Conservation (phyloP, 2,329 filamentous ascomycete genomes). For the Fusarium brevicatenulatum region DNA sequence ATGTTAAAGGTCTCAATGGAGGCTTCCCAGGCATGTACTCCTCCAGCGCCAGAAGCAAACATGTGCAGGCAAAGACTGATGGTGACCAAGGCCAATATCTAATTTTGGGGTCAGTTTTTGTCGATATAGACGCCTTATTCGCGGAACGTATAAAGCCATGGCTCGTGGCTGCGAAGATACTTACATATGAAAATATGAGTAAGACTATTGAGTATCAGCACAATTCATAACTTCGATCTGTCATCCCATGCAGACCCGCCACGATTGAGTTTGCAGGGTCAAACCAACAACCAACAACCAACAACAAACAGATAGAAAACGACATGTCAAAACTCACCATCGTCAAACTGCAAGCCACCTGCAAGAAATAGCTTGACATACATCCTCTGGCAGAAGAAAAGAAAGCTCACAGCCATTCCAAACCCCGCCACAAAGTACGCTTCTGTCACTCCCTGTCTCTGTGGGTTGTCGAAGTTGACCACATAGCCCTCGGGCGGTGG, state of each 20-base stretch:
- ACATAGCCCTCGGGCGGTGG: slow-evolving; percentile 47
- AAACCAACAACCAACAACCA: slow-evolving; percentile 4
- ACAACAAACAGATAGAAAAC: background rate
- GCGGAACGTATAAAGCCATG: background rate
- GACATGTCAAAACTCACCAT: slow-evolving; percentile 32
- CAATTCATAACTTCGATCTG: background rate
- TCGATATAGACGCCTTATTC: background rate
- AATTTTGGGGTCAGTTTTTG: background rate
- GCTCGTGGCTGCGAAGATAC: background rate
- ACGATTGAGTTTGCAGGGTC: background rate
- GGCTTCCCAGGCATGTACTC: slow-evolving; percentile 49
- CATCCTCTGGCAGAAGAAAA: slow-evolving; percentile 43
- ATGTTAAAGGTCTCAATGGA: slow-evolving; percentile 41
- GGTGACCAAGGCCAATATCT: slow-evolving; percentile 33
- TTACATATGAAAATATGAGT: slow-evolving; percentile 30
- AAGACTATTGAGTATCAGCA: slow-evolving; percentile 26
- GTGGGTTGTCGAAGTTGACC: slow-evolving; percentile 49
- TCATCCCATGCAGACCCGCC: background rate
- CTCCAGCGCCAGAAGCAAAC: slow-evolving; percentile 42
- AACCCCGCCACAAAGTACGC: slow-evolving; percentile 38
- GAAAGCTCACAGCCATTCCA: slow-evolving; percentile 30
- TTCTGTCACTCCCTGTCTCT: slow-evolving; percentile 35
- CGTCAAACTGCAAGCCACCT: slow-evolving; percentile 41
- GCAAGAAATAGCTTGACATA: slow-evolving; percentile 41
- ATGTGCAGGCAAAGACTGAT: slow-evolving; percentile 40